A percentile compares a stretch with the other conserved stretches of the same genome.
phyloP scores from a whole-genome alignment of 1,284 basidiomycete genomes.

The Ganoderma sinense region DNA sequence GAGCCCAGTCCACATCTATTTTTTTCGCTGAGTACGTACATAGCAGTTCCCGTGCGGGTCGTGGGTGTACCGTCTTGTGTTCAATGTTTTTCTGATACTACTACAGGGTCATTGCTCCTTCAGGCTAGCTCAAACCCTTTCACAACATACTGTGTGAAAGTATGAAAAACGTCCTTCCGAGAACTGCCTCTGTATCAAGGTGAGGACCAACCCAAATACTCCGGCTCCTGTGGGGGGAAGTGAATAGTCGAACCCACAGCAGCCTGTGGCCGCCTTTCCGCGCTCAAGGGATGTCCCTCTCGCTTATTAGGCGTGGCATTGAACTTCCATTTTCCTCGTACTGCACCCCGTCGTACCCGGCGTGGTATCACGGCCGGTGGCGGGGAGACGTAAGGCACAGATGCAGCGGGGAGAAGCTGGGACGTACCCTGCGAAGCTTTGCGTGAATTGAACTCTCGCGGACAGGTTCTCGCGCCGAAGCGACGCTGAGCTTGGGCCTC shows the following conservation, averaged over 20 bases:
- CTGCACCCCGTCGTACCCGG: neutral
- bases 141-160: neutral
- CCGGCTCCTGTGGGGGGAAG: neutral
- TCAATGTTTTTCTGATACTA: neutral
- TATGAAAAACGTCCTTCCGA: neutral
- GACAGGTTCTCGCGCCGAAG: constrained; percentile 14
- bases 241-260: neutral
- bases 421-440: neutral
- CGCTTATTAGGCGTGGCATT: constrained; percentile 14
- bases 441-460: constrained; percentile 11
- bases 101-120: neutral
- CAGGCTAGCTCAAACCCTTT: neutral
- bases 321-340: constrained; percentile 6
- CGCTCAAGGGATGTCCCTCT: neutral
- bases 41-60: neutral
- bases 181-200: neutral
- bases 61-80: neutral
- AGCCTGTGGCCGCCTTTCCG: neutral
- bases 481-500: neutral
- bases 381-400: constrained; percentile 6
- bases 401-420: constrained; percentile 1
- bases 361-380: neutral
- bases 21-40: neutral
- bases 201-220: neutral
- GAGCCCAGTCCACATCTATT: neutral